Evolutionary conservation across 495 filamentous ascomycete species (phyloP).

Genomic region (Penicillium paxilli): DNA sequence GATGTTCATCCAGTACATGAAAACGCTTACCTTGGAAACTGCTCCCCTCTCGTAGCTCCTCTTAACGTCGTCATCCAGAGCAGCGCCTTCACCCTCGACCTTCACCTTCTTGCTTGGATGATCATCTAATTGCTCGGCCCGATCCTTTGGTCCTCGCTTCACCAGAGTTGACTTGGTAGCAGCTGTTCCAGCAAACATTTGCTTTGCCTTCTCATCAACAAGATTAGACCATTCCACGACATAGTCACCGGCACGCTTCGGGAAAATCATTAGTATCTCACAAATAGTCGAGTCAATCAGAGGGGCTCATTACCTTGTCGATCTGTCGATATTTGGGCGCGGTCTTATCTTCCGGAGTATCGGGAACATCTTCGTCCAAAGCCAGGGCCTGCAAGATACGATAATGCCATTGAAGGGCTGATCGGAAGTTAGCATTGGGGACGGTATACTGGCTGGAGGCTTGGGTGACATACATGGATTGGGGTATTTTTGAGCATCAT

Average conservation of each 20-base stretch:
- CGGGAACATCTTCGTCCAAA: slow-evolving; percentile 87
- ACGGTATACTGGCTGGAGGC: too few species aligned
- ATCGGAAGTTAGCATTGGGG: slow-evolving; percentile 5
- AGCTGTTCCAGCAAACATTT: slow-evolving; percentile 38
- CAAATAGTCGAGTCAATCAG: background rate
- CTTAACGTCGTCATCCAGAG: slow-evolving; percentile 59
- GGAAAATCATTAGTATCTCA: slow-evolving; percentile 4
- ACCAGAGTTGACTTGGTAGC: slow-evolving; percentile 36
- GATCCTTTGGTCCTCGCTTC: slow-evolving; percentile 48
- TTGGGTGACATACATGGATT: slow-evolving; percentile 65
- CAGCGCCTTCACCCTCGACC: slow-evolving; percentile 38
- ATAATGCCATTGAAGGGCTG: slow-evolving; percentile 94
- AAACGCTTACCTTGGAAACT: slow-evolving; percentile 57
- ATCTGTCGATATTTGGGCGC: slow-evolving; percentile 81
- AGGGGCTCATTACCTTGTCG: slow-evolving; percentile 61
- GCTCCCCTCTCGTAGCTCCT: slow-evolving; percentile 57
- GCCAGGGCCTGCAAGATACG: slow-evolving; percentile 90
- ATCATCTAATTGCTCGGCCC: slow-evolving; percentile 22
- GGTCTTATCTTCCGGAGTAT: slow-evolving; percentile 78
- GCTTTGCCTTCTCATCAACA: slow-evolving; percentile 54
- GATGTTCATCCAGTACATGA: too few species aligned
- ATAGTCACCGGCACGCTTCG: slow-evolving; percentile 68
- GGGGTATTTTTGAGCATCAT: slow-evolving; percentile 83
- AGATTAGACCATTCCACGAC: slow-evolving; percentile 74
- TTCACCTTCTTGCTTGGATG: slow-evolving; percentile 53